Percentiles rank a stretch among this genome's conserved stretches.
Evolutionary conservation across 2,329 filamentous ascomycete species (phyloP).

Genomic region (Diplodia scrobiculata): DNA sequence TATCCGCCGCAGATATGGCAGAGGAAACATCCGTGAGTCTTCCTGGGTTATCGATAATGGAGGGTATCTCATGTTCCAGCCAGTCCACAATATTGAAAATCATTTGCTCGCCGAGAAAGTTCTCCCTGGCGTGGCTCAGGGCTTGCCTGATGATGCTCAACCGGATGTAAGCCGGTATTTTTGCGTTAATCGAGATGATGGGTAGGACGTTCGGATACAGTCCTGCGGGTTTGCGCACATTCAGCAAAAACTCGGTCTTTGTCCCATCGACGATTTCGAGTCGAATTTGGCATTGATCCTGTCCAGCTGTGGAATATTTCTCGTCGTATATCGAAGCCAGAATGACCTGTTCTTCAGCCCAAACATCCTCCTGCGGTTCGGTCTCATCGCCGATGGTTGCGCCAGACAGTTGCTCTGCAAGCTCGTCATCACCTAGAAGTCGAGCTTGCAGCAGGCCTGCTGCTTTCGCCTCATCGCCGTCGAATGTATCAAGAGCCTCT

Average conservation of each 20-base stretch:
- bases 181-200: constrained; percentile 67
- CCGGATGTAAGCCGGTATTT: constrained; percentile 88
- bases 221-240: constrained; percentile 68
- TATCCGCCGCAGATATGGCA: constrained; percentile 64
- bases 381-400: constrained; percentile 51
- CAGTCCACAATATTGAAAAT: constrained; percentile 88
- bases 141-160: constrained; percentile 81
- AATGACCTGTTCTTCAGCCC: constrained; percentile 83
- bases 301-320: constrained; percentile 55
- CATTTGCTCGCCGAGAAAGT: constrained; percentile 81
- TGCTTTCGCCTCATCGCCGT: constrained; percentile 72
- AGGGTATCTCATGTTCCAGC: constrained; percentile 80
- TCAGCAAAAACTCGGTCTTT: constrained; percentile 55
- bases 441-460: constrained; percentile 77
- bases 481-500: constrained; percentile 69
- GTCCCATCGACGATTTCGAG: constrained; percentile 56
- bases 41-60: constrained; percentile 82
- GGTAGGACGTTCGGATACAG: constrained; percentile 70
- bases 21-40: constrained; percentile 80
- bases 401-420: constrained; percentile 34
- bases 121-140: constrained; percentile 68
- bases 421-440: constrained; percentile 53
- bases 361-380: constrained; percentile 56
- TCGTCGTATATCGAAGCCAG: constrained; percentile 85
- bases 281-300: constrained; percentile 69